Conservation (phyloP, 2,329 filamentous ascomycete genomes). For the Scedosporium aurantiacum region DNA sequence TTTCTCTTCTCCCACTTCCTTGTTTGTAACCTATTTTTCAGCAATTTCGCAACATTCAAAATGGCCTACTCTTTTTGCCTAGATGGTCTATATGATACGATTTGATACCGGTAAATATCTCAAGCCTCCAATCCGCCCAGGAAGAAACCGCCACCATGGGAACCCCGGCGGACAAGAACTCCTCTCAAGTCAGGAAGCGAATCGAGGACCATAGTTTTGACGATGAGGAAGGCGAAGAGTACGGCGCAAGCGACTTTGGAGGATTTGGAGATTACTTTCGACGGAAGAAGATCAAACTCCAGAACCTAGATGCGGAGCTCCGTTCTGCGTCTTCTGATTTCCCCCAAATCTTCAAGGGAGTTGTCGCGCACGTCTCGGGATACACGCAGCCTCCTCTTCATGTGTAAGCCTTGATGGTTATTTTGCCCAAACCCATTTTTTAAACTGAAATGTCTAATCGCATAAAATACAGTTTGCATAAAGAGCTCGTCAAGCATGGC, state of each 20-base stretch:
- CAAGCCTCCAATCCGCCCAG: neutral
- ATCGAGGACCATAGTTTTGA: slow-evolving; percentile 61
- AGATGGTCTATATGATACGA: neutral
- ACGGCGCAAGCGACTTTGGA: slow-evolving; percentile 74
- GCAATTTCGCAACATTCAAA: neutral
- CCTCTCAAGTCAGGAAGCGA: slow-evolving; percentile 48
- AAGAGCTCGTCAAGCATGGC: slow-evolving; percentile 81
- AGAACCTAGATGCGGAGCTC: slow-evolving; percentile 81
- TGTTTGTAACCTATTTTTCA: neutral
- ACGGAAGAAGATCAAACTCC: slow-evolving; percentile 92
- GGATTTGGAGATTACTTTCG: slow-evolving; percentile 88
- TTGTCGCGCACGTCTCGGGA: slow-evolving; percentile 86
- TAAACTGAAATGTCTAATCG: neutral
- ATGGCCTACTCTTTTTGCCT: neutral
- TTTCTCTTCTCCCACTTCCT: neutral
- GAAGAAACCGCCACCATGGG: slow-evolving; percentile 34
- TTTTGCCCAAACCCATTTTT: neutral
- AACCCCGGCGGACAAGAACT: slow-evolving; percentile 51
- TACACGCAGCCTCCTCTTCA: slow-evolving; percentile 92
- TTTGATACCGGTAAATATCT: no score
- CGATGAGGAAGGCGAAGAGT: slow-evolving; percentile 81
- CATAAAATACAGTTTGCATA: slow-evolving; percentile 48
- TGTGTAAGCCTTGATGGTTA: slow-evolving; percentile 34
- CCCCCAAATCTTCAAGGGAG: slow-evolving; percentile 77
- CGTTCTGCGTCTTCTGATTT: slow-evolving; percentile 58